phyloP scores from a whole-genome alignment of 2,329 filamentous ascomycete genomes.

The Botrytis tulipae region DNA sequence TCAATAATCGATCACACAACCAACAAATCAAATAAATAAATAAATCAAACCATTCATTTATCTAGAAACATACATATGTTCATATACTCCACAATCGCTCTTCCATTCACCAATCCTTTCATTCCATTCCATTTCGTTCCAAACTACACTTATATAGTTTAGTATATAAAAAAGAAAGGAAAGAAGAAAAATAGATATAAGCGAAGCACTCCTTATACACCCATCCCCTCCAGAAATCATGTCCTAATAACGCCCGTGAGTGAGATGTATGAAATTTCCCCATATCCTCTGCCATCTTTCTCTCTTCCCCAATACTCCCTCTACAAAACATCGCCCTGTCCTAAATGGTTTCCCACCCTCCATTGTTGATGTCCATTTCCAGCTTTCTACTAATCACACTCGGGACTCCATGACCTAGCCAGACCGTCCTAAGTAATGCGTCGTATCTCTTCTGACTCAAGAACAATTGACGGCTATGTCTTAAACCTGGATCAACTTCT shows the following conservation, averaged over 20 bases:
- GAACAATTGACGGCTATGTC: conserved; percentile 84
- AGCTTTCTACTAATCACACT: conserved; percentile 86
- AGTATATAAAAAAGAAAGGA: not conserved
- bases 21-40: not conserved
- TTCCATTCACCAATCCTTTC: not conserved
- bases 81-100: not conserved
- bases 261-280: not conserved
- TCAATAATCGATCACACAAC: not conserved
- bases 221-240: not conserved
- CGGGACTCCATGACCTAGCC: conserved; percentile 83
- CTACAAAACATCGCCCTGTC: fast-evolving
- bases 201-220: not conserved
- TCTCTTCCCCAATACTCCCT: not conserved
- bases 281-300: too few species aligned
- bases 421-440: conserved; percentile 77
- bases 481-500: conserved; percentile 87
- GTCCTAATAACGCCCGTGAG: not conserved
- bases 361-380: conserved; percentile 94
- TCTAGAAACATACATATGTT: not conserved
- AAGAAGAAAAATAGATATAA: not conserved
- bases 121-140: not conserved
- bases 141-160: not conserved
- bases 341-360: conserved; percentile 85
- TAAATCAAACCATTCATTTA: not conserved
- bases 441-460: conserved; percentile 95